Evolutionary conservation across 352 stramenopile species (phyloP).

Genomic region (Blastocystis sp.): DNA sequence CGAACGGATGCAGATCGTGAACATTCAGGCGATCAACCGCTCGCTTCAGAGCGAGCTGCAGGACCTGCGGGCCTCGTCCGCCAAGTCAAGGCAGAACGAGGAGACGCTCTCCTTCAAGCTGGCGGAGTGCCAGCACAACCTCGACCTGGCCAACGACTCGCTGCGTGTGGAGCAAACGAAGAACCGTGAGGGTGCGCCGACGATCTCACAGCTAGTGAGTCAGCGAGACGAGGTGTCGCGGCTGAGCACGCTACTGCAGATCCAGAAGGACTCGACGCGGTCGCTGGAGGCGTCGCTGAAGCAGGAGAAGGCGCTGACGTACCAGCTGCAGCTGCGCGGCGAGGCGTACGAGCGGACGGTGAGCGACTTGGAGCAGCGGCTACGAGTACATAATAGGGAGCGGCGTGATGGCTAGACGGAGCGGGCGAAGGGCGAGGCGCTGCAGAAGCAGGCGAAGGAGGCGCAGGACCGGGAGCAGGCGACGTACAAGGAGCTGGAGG

Average conservation of each 20-base stretch:
- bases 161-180: not conserved
- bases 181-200: not conserved
- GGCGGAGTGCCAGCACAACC: not conserved
- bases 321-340: constrained; percentile 23
- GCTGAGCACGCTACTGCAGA: not conserved
- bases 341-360: not conserved
- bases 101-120: not conserved
- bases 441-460: constrained; percentile 51
- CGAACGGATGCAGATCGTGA: constrained; percentile 13
- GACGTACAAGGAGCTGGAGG: constrained; percentile 42
- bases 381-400: not conserved
- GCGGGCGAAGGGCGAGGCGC: not conserved
- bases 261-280: not conserved
- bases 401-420: constrained; percentile 10
- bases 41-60: constrained; percentile 5
- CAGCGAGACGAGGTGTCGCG: not conserved
- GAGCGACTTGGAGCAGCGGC: constrained; percentile 23
- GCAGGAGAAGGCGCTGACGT: not conserved
- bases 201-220: not conserved
- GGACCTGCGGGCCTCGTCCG: not conserved
- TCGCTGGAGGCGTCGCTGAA: constrained; percentile 10
- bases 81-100: not conserved
- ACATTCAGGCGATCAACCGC: constrained; percentile 33
- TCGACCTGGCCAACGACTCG: not conserved
- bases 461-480: not conserved